Conservation (phyloP, 2,329 filamentous ascomycete genomes). For the Pezizomycotina sp. region DNA sequence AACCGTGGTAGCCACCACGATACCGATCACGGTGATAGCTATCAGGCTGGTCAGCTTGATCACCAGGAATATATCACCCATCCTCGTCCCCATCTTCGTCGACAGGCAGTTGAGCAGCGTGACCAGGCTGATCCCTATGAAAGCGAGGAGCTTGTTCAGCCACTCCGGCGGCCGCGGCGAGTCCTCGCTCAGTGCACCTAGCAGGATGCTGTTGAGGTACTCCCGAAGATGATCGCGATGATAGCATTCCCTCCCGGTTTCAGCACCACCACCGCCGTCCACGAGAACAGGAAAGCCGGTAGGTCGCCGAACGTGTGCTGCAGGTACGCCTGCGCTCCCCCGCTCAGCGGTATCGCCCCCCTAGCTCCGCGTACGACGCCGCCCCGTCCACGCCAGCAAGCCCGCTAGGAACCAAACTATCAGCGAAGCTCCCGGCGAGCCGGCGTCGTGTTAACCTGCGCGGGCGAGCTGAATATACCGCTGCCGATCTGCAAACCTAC, state of each 20-base stretch:
- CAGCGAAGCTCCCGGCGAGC: conserved; percentile 75
- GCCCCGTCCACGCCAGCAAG: conserved; percentile 88
- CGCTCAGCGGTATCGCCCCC: conserved; percentile 93
- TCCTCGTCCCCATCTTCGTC: conserved; percentile 68
- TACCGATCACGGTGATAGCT: conserved; percentile 69
- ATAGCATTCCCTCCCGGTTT: conserved; percentile 91
- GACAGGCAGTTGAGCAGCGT: conserved; percentile 82
- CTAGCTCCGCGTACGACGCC: conserved; percentile 85
- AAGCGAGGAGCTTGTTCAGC: conserved; percentile 77
- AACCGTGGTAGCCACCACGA: conserved; percentile 80
- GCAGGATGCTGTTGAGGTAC: conserved; percentile 42
- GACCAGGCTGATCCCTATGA: conserved; percentile 57
- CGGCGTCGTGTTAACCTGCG: conserved; percentile 84
- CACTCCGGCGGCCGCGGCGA: conserved; percentile 64
- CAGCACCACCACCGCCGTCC: conserved; percentile 83
- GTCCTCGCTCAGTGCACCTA: conserved; percentile 52
- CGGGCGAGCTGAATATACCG: conserved; percentile 88
- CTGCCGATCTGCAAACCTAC: conserved; percentile 89
- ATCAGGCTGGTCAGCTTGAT: conserved; percentile 84
- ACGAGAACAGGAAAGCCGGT: conserved; percentile 84
- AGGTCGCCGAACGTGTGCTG: conserved; percentile 93
- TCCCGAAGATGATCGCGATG: conserved; percentile 96
- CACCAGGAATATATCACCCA: conserved; percentile 91
- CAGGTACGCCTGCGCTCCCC: conserved; percentile 82
- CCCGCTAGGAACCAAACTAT: conserved; percentile 87